These are phyloP conservation scores for Penicillium paneum DNA, from an alignment of 2,329 filamentous ascomycete species.

Conservation along the genomic window DNA sequence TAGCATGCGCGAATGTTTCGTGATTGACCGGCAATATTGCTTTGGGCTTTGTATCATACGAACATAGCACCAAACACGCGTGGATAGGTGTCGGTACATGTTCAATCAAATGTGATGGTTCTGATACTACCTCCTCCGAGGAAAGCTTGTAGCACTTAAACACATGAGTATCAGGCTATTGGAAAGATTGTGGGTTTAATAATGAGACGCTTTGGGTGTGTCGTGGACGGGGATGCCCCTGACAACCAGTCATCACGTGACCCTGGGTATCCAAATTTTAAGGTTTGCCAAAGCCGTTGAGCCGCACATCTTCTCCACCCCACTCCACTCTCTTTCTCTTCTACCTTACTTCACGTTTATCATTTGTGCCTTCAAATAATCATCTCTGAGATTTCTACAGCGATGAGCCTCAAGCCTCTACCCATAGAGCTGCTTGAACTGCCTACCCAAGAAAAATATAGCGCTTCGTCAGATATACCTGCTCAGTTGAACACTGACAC, in stretches of 20 bases:
- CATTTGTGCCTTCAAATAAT: not conserved
- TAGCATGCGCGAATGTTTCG: conserved; percentile 8
- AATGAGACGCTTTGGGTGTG: not conserved
- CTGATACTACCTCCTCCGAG: not conserved
- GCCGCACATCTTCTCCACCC: not conserved
- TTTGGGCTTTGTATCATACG: conserved; percentile 8
- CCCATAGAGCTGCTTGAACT: not conserved
- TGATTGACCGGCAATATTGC: conserved; percentile 15
- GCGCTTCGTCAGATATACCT: too few relatives aligned
- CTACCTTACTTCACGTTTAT: not conserved
- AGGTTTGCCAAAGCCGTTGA: not conserved
- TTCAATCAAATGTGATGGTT: not conserved
- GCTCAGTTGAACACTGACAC: not conserved
- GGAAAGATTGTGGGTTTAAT: not conserved
- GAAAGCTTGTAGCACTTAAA: not conserved
- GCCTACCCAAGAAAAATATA: not conserved
- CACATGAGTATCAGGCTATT: not conserved
- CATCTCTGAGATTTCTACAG: not conserved
- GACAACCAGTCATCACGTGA: not conserved
- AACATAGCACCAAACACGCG: conserved; percentile 12
- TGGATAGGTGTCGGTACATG: conserved; percentile 12
- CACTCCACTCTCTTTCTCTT: not conserved
- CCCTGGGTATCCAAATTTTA: not conserved
- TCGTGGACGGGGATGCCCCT: not conserved
- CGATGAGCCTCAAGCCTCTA: not conserved